Evolutionary conservation across 306 rosid species (phyloP).

Genomic region (Erythrophleum fordii): DNA sequence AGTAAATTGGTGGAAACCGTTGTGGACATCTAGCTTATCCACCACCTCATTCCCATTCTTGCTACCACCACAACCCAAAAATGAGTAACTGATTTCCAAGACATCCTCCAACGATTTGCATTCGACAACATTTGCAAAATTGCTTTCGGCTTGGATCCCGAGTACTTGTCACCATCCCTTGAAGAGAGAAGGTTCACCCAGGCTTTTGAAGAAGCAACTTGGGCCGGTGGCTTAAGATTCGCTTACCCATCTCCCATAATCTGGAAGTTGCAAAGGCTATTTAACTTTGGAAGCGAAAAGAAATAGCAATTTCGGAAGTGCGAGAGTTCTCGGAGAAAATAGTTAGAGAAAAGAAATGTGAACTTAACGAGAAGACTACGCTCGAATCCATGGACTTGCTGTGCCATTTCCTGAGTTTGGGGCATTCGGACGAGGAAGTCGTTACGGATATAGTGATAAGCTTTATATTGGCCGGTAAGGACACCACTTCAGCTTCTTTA

Average conservation of each 20-base stretch:
- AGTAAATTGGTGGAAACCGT: slow-evolving; percentile 62
- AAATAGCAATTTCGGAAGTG: slow-evolving; percentile 38
- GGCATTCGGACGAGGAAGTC: slow-evolving; percentile 60
- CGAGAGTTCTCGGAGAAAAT: slow-evolving; percentile 50
- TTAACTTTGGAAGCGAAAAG: slow-evolving; percentile 55
- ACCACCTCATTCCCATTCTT: slow-evolving; percentile 60
- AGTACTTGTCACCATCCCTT: slow-evolving; percentile 58
- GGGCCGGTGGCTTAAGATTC: slow-evolving; percentile 49
- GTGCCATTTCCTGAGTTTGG: slow-evolving; percentile 57
- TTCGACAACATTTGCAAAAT: slow-evolving; percentile 71
- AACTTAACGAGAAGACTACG: slow-evolving; percentile 34
- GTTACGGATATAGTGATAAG: slow-evolving; percentile 62
- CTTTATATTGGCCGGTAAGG: slow-evolving; percentile 66
- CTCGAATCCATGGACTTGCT: slow-evolving; percentile 52
- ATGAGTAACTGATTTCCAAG: slow-evolving; percentile 53
- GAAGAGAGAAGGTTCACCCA: slow-evolving; percentile 48
- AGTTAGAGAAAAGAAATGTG: slow-evolving; percentile 50
- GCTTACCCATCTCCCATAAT: not conserved
- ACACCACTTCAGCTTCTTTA: slow-evolving; percentile 62
- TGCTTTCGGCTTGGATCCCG: slow-evolving; percentile 73
- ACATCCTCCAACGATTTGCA: slow-evolving; percentile 70
- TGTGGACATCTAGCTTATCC: slow-evolving; percentile 59
- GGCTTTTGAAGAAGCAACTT: slow-evolving; percentile 57
- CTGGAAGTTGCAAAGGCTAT: slow-evolving; percentile 53
- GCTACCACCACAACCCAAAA: not conserved